These are phyloP conservation scores for Leccinum subrobustum DNA, from an alignment of 1,284 basidiomycete species.

Conservation along the genomic window DNA sequence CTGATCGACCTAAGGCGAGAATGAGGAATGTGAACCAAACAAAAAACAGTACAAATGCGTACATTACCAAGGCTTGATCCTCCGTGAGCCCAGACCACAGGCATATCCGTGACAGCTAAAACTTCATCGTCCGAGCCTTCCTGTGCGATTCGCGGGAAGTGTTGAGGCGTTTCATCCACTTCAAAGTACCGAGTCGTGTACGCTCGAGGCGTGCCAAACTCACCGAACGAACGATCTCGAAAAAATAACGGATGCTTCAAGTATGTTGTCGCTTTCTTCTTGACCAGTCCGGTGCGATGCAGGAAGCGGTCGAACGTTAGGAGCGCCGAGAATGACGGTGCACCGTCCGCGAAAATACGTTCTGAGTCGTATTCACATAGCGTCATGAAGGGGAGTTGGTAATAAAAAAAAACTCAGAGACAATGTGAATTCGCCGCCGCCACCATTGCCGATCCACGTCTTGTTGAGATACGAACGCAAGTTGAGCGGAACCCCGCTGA, in stretches of 20 bases:
- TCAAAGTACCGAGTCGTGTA: conserved; percentile 20
- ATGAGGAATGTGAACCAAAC: not conserved
- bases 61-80: conserved; percentile 20
- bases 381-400: conserved; percentile 52
- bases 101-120: conserved; percentile 8
- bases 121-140: not conserved
- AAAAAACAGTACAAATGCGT: not conserved
- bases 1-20: conserved; percentile 14
- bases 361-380: conserved; percentile 27
- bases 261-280: conserved; percentile 35
- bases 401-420: conserved; percentile 47
- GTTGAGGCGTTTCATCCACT: conserved; percentile 13
- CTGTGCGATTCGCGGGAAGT: not conserved
- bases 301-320: conserved; percentile 47
- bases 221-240: conserved; percentile 41
- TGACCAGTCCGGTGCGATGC: conserved; percentile 40
- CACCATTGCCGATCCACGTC: conserved; percentile 47
- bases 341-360: conserved; percentile 28
- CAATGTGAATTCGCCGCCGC: conserved; percentile 42
- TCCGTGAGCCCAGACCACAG: conserved; percentile 7
- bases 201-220: conserved; percentile 29
- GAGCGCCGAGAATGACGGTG: conserved; percentile 42
- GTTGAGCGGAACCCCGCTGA: conserved; percentile 47
- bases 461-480: conserved; percentile 50
- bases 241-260: conserved; percentile 45